These are phyloP conservation scores for Symbiotaphrina buchneri DNA, from an alignment of 495 filamentous ascomycete species.

Conservation along the genomic window DNA sequence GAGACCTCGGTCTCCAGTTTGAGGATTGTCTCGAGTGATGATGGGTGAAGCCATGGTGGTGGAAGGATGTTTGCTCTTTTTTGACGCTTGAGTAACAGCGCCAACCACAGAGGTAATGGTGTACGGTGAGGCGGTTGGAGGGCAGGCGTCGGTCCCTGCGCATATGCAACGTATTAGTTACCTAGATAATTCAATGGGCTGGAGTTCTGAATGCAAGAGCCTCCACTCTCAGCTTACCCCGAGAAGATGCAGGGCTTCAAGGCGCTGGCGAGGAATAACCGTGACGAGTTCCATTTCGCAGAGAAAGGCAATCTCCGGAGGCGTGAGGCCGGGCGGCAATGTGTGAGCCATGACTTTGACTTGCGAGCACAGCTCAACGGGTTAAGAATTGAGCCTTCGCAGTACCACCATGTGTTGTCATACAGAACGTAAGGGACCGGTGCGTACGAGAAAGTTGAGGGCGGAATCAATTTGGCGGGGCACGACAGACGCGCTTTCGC, in stretches of 20 bases:
- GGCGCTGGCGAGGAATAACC: constrained; percentile 71
- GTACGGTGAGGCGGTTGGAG: constrained; percentile 66
- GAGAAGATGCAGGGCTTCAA: constrained; percentile 67
- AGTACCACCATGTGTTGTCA: too few species aligned
- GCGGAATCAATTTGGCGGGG: too few species aligned
- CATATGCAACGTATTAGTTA: constrained; percentile 7
- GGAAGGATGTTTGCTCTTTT: constrained; percentile 82
- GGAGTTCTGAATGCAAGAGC: background rate
- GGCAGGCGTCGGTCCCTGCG: constrained; percentile 50
- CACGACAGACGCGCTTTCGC: too few species aligned
- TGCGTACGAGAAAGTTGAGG: too few species aligned
- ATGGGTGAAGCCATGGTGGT: constrained; percentile 63
- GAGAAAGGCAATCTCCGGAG: constrained; percentile 79
- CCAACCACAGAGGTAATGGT: constrained; percentile 79
- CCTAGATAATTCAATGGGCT: constrained; percentile 7
- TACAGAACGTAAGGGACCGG: too few species aligned
- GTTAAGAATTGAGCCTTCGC: too few species aligned
- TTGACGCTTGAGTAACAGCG: constrained; percentile 91
- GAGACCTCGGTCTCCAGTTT: constrained; percentile 49
- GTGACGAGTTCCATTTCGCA: constrained; percentile 95
- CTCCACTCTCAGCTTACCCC: constrained; percentile 32
- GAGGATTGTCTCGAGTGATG: constrained; percentile 51
- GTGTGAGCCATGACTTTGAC: constrained; percentile 63
- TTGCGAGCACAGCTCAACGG: too few species aligned
- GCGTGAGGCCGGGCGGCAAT: constrained; percentile 60